Percentiles rank a stretch among this genome's conserved stretches.
Evolutionary conservation across 2,329 filamentous ascomycete species (phyloP).

Genomic region (Cercospora janseana): DNA sequence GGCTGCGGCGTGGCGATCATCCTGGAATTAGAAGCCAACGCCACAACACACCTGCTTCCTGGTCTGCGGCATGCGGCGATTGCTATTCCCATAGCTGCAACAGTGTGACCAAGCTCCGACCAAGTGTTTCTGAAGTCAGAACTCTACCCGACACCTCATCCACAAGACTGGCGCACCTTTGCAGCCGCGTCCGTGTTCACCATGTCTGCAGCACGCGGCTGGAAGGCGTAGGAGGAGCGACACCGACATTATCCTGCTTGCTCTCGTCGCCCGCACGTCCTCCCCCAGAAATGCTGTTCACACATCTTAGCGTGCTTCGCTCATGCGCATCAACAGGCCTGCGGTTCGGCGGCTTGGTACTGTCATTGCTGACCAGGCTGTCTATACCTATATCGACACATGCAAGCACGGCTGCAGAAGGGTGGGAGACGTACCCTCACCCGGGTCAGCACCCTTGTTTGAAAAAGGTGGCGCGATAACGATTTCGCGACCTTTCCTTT

Average conservation of each 20-base stretch:
- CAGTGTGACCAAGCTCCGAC: too few species aligned
- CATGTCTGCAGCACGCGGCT: too few species aligned
- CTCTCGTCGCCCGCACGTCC: too few species aligned
- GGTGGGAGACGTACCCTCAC: neutral
- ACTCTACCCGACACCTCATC: too few species aligned
- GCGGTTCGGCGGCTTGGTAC: neutral
- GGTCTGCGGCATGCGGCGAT: neutral
- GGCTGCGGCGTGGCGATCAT: conserved; percentile 7
- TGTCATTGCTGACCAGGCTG: neutral
- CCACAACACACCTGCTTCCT: conserved; percentile 7
- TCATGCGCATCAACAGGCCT: neutral
- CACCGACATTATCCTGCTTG: too few species aligned
- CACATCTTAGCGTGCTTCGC: neutral
- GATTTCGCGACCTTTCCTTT: neutral
- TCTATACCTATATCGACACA: neutral
- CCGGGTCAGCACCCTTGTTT: neutral
- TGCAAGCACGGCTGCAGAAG: conserved; percentile 1
- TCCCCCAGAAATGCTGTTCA: too few species aligned
- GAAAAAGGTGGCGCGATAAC: neutral
- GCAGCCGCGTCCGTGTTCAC: too few species aligned
- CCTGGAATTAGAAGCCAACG: conserved; percentile 12
- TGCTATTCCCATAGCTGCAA: neutral
- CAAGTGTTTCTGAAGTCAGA: too few species aligned
- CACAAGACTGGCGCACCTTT: too few species aligned
- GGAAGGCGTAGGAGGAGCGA: too few species aligned